Percentiles rank a stretch among this genome's conserved stretches.
phyloP scores from a whole-genome alignment of 106 monocot genomes.

The Dendrobium officinale region DNA sequence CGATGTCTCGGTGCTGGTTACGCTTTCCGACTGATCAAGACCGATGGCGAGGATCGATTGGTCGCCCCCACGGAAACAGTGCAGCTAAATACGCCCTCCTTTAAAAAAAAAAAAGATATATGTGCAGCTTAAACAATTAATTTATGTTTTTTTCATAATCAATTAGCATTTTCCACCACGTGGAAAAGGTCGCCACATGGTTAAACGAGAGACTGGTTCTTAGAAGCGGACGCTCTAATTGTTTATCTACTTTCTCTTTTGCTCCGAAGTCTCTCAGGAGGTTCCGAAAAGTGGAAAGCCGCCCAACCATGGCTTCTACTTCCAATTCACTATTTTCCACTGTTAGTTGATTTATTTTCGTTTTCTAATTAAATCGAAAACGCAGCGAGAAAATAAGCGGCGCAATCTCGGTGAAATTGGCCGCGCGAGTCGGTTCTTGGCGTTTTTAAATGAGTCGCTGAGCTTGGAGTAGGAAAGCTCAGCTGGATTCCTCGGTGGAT shows the following conservation, averaged over 20 bases:
- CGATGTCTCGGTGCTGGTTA: background rate
- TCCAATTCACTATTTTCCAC: too few species aligned
- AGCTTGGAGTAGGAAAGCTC: background rate
- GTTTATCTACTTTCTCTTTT: too few species aligned
- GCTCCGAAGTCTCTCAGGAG: too few species aligned
- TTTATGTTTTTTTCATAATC: too few species aligned
- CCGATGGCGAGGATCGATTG: background rate
- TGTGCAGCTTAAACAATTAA: too few species aligned
- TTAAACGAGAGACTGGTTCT: background rate
- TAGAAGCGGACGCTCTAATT: too few species aligned
- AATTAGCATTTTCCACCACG: background rate
- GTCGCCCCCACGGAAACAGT: background rate
- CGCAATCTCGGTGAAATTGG: background rate
- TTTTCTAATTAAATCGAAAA: background rate
- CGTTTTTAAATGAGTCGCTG: background rate
- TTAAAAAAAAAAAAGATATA: too few species aligned
- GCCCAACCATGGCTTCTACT: too few species aligned
- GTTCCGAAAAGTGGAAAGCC: too few species aligned
- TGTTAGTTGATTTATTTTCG: background rate
- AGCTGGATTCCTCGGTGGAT: conserved; percentile 1
- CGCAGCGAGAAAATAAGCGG: too few species aligned
- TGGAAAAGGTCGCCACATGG: background rate
- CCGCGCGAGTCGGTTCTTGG: background rate
- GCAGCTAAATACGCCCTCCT: too few species aligned
- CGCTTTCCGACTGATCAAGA: background rate